Evolutionary conservation across 768 basidiomycete species (phyloP).

Genomic region (Boletus sp.): DNA sequence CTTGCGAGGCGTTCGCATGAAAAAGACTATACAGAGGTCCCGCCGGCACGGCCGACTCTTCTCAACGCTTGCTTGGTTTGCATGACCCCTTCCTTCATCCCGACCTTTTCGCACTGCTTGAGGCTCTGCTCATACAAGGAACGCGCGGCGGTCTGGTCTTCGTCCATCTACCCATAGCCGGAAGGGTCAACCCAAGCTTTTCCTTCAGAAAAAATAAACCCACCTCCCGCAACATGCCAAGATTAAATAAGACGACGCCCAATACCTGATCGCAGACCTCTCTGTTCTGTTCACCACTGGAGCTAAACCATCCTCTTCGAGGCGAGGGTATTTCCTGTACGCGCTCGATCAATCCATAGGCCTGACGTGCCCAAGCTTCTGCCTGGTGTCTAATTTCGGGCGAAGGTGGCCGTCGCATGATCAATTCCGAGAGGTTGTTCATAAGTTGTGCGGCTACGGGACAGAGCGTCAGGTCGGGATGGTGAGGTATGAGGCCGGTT

Average conservation of each 20-base stretch:
- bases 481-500: not conserved
- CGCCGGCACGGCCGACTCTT: conserved; percentile 18
- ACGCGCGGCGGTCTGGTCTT: conserved; percentile 28
- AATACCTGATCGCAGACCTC: conserved; percentile 52
- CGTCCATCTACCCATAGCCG: conserved; percentile 28
- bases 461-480: not conserved
- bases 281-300: conserved; percentile 23
- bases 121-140: conserved; percentile 32
- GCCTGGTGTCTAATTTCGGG: conserved; percentile 42
- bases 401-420: conserved; percentile 37
- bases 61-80: conserved; percentile 35
- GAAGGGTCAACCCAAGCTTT: not conserved
- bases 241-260: conserved; percentile 58
- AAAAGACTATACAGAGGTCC: not conserved
- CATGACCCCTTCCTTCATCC: conserved; percentile 34
- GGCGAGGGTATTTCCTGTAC: conserved; percentile 18
- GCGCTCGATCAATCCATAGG: conserved; percentile 34
- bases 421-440: conserved; percentile 45
- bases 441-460: conserved; percentile 43
- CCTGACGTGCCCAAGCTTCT: conserved; percentile 60
- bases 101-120: conserved; percentile 29
- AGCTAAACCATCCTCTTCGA: conserved; percentile 19
- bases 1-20: not conserved
- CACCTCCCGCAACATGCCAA: conserved; percentile 52
- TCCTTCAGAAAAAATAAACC: not conserved